Conservation (phyloP, 371 early-diverging fungal genomes). For the Actinomucor elegans region DNA sequence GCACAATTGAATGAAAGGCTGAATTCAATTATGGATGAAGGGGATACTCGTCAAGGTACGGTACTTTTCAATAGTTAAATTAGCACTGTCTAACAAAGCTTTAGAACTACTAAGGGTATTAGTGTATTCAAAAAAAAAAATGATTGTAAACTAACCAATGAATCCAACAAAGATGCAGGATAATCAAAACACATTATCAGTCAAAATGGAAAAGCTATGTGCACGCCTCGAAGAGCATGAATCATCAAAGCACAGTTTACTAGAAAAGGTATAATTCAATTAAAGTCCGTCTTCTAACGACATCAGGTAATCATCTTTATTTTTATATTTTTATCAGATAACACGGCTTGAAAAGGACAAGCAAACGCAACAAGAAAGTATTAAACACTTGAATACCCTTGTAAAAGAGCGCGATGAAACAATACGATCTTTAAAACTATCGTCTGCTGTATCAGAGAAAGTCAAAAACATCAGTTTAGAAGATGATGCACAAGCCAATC, state of each 20-base stretch:
- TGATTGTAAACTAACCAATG: no score
- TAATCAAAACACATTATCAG: constrained; percentile 3
- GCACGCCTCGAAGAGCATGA: constrained; percentile 10
- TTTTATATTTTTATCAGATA: constrained; percentile 17
- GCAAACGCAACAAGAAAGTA: constrained; percentile 23
- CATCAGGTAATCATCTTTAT: constrained; percentile 1
- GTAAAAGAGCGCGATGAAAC: constrained; percentile 19
- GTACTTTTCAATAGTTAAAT: no score
- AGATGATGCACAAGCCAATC: background rate
- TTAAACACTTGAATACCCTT: constrained; percentile 15
- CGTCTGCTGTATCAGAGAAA: background rate
- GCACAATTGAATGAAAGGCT: no score
- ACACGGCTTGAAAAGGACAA: constrained; percentile 36
- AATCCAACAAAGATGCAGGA: constrained; percentile 3
- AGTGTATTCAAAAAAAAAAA: no score
- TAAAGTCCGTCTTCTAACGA: background rate
- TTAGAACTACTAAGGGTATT: no score
- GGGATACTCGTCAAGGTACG: no score
- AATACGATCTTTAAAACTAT: background rate
- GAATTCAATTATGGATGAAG: no score
- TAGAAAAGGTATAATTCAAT: constrained; percentile 25
- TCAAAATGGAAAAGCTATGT: background rate
- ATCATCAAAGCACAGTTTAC: constrained; percentile 6
- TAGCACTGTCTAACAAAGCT: no score
- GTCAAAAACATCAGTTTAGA: background rate